Percentiles rank a stretch among this genome's conserved stretches.
Conservation (phyloP, 2,329 filamentous ascomycete species). For the Scedosporium boydii region DNA sequence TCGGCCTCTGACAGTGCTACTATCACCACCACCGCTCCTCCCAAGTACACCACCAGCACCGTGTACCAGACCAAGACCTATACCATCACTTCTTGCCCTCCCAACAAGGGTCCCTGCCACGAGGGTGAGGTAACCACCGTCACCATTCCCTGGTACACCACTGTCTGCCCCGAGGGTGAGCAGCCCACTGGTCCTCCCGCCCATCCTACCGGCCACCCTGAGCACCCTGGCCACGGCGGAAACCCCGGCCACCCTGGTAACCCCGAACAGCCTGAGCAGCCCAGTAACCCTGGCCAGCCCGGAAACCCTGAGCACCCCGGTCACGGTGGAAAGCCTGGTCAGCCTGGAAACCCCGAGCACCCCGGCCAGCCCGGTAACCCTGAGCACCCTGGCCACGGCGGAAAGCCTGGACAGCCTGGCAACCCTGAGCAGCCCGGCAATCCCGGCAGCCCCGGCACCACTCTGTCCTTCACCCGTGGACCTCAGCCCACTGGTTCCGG, state of each 20-base stretch:
- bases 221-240: not conserved
- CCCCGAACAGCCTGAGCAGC: not conserved
- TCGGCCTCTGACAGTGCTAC: not conserved
- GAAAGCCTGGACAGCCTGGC: not conserved
- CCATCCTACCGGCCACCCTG: not conserved
- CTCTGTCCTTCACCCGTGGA: not conserved
- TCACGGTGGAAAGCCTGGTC: no score
- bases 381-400: not conserved
- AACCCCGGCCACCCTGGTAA: not conserved
- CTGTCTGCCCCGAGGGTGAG: constrained; percentile 28
- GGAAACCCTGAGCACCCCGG: not conserved
- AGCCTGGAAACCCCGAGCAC: not conserved
- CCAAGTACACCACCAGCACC: constrained; percentile 17
- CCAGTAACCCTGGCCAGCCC: not conserved
- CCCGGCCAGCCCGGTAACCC: not conserved
- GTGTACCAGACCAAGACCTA: constrained; percentile 18
- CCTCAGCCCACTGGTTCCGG: not conserved
- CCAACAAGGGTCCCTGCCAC: constrained; percentile 19
- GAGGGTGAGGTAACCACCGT: constrained; percentile 20
- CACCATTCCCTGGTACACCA: constrained; percentile 21
- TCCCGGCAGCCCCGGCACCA: not conserved
- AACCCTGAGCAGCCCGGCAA: not conserved
- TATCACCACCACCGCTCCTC: not conserved
- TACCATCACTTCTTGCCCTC: constrained; percentile 22
- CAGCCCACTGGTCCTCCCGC: constrained; percentile 1